These are phyloP conservation scores for Maudiozyma bulderi DNA, from an alignment of 805 yeast species.

Conservation along the genomic window DNA sequence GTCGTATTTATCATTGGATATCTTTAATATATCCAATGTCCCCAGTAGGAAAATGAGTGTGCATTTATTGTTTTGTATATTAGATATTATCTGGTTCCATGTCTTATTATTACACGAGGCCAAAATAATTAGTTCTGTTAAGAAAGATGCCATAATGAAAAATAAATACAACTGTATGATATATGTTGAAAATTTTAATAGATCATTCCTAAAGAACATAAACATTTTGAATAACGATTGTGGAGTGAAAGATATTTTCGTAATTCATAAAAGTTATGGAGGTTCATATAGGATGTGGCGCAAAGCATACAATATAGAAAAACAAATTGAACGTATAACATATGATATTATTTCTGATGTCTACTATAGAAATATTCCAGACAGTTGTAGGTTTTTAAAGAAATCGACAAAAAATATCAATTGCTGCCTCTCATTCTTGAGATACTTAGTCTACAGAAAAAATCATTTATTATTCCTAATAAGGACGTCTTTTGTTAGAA, in stretches of 20 bases:
- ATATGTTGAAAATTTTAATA: constrained; percentile 40
- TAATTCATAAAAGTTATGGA: not conserved
- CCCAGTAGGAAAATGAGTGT: constrained; percentile 43
- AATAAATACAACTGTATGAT: constrained; percentile 26
- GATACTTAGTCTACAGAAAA: not conserved
- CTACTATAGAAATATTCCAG: not conserved
- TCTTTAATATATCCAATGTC: constrained; percentile 61
- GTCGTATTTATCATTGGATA: constrained; percentile 36
- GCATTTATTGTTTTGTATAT: constrained; percentile 52
- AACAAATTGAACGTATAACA: not conserved
- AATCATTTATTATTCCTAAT: not conserved
- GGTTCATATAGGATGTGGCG: not conserved
- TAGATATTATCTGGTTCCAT: constrained; percentile 50
- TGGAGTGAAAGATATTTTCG: not conserved
- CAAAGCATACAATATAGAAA: not conserved
- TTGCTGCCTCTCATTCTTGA: not conserved
- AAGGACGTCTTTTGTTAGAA: not conserved
- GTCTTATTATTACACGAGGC: constrained; percentile 49
- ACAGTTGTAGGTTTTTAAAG: not conserved
- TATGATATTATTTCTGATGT: not conserved
- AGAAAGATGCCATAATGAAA: constrained; percentile 34
- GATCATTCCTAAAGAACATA: constrained; percentile 15
- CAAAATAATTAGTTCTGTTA: constrained; percentile 36
- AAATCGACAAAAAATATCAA: not conserved
- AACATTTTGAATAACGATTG: constrained; percentile 26